Evolutionary conservation across 805 yeast genomes (phyloP).

Genomic region (Lachancea kluyveri): DNA sequence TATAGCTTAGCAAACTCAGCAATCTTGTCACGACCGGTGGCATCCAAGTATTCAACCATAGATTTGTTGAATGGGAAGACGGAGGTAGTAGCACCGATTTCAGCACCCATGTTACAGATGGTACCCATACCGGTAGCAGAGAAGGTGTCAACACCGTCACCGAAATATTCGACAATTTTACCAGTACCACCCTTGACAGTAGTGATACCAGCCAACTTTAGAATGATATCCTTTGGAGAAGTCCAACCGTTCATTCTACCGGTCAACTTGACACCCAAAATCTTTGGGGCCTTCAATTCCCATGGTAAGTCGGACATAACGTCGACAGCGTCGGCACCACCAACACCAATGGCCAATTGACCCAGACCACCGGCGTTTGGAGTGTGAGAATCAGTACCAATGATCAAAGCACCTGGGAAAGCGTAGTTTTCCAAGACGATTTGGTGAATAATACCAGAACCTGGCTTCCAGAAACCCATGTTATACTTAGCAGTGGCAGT

Average conservation of each 20-base stretch:
- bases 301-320: slow-evolving; percentile 91
- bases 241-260: slow-evolving; percentile 94
- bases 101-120: slow-evolving; percentile 99
- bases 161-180: slow-evolving; percentile 91
- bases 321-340: slow-evolving; percentile 99
- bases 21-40: slow-evolving; percentile 80
- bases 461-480: slow-evolving; percentile 98
- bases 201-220: slow-evolving; percentile 86
- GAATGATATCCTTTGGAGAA: slow-evolving; percentile 93
- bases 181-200: slow-evolving; percentile 99
- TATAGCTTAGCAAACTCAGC: slow-evolving; percentile 74
- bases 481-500: slow-evolving; percentile 91
- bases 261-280: slow-evolving; percentile 89
- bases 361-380: slow-evolving; percentile 99
- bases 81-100: slow-evolving; percentile 97
- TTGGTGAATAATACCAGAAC: slow-evolving; percentile 97
- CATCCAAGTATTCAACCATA: slow-evolving; percentile 78
- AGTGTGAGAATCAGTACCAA: slow-evolving; percentile 97
- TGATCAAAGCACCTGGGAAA: slow-evolving; percentile 93
- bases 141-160: slow-evolving; percentile 87
- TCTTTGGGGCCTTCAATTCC: slow-evolving; percentile 97
- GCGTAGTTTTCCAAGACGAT: slow-evolving; percentile 94
- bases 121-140: slow-evolving; percentile 99
- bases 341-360: slow-evolving; percentile 97
- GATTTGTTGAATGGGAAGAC: slow-evolving; percentile 94